Base-by-base conservation (phyloP, 257 asterid species). In the Gentiana straminea region DNA sequence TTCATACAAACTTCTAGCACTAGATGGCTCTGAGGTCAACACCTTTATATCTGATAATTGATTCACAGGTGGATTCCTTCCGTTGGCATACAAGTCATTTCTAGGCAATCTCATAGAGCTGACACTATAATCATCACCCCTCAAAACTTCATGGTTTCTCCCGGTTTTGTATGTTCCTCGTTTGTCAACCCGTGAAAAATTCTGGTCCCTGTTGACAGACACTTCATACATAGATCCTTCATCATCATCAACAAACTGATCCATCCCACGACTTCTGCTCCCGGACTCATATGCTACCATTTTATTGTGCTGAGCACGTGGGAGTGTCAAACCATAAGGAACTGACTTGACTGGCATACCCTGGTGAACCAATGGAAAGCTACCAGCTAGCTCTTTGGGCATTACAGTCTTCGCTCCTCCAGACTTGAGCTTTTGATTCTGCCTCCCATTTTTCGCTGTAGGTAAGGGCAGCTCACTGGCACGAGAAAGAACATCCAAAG, bases 11-110 rank as follows among this genome's bases (percentile, higher is more conserved):
- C 68, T 67, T 75, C 87, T 79, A 10, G 71, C 64, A 61, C 64
- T 75, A 54, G 80, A 63, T 51, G 95, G 84, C 66, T 81, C 88
- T 46, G 96, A 68, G 60, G 94, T 84, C 64, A 81, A 65, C 51
- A 83, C 86, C 76, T 64, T 80, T 71, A 81, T 88, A 70, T 87
- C 95, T 39, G 97, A 88, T 73, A 89, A 75, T 72, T 80, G 86
- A 64, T 85, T 86, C 63, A 86, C 78, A 62, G 75, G 63, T 70
- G 73, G 88, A 71, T 81, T 86, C 79, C 83, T 78, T 51, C 94
- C 83, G 65, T 70, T 65, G 62, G 75, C 72, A 73, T 73, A 75
- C 43, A 72, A 59, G 49, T 73, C 84, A 60, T 70, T 74, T 77
- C 73, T 81, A 44, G 82, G 74, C 53, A 59, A 55, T 59, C 77